phyloP scores from a whole-genome alignment of 1,139 yeast species.

The Kodamaea anthophila region DNA sequence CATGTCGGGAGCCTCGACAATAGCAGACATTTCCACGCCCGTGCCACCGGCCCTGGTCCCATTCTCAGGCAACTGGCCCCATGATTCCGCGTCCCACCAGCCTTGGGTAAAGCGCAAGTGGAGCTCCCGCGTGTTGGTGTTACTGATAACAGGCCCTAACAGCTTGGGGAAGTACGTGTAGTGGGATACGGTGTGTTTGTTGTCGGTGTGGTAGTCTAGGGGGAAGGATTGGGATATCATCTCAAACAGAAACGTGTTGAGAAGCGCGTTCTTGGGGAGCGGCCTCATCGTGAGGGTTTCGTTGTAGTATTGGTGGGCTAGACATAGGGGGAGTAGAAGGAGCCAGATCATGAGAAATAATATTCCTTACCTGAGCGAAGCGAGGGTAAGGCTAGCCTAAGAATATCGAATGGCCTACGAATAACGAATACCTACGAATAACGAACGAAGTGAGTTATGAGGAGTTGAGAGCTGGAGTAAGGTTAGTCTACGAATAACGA shows the following conservation, averaged over 20 bases:
- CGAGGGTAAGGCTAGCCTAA: too few relatives aligned
- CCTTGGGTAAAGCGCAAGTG: conserved; percentile 90
- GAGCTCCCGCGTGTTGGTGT: conserved; percentile 64
- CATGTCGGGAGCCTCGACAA: conserved; percentile 57
- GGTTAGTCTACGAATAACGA: too few relatives aligned
- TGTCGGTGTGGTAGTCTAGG: conserved; percentile 26
- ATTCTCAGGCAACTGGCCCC: conserved; percentile 77
- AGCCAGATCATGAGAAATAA: too few relatives aligned
- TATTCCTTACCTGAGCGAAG: too few relatives aligned
- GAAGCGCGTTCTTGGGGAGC: conserved; percentile 59
- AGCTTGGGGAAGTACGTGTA: conserved; percentile 77
- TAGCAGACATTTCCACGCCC: conserved; percentile 92
- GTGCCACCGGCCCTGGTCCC: conserved; percentile 85
- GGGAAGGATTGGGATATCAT: conserved; percentile 42
- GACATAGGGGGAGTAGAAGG: background rate
- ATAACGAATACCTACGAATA: too few relatives aligned
- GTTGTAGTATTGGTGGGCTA: conserved; percentile 26
- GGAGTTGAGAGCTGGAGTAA: too few relatives aligned
- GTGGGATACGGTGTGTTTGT: conserved; percentile 25
- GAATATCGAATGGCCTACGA: too few relatives aligned
- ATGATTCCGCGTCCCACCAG: conserved; percentile 85
- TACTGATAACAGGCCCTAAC: conserved; percentile 68
- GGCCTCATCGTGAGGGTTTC: conserved; percentile 63
- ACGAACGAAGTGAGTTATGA: too few relatives aligned
- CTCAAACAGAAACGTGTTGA: conserved; percentile 64